Evolutionary conservation across 345 rosid genomes (phyloP), one percentile per base, ranked within the genome.

Genomic region (Carallia brachiata): DNA sequence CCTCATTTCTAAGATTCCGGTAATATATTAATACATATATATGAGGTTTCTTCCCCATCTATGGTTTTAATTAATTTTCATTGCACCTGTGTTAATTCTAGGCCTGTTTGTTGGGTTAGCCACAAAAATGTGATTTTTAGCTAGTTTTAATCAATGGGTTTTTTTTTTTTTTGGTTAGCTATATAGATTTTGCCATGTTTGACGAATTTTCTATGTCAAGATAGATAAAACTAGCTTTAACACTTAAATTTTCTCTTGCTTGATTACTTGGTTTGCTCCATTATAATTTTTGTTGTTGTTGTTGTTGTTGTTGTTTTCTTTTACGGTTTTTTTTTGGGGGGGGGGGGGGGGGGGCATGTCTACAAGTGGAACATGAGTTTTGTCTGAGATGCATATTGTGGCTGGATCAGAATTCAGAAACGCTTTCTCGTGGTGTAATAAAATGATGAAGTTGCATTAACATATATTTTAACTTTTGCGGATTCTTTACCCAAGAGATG

Each of bases 1-100:
- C 72, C n/a, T 73, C 72, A 6, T 54, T 50, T 69, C 16, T 36
- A 7, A 65, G 62, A 19, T 32, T 56, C 61, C 15, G 19, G 81
- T 78, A 44, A 40, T n/a, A 70, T 32, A 4, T 2, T 23, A 23
- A 30, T 32, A 19, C 32, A 34, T 13, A 27, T 54, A 6, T 31
- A 27, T 54, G 40, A 6, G 56, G 28, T 34, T 32, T 57, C 28
- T 0, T 23, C 55, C n/a, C 63, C 36, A 18, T 67, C 31, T 63
- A 70, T 37, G 61, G 36, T 62, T 12, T 5, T 68, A 19, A 34
- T 56, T 6, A n/a, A 7, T 67, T 19, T 39, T 16, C 5, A 6
- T 52, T 52, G 3, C 55, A 52, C 17, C 23, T 23, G 23, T 54
- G 47, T 32, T 40, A 10, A 10, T 40, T 40, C 15, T 34, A 17